Base-by-base conservation (phyloP, 352 stramenopile genomes). In the Phytopythium helicoides region DNA sequence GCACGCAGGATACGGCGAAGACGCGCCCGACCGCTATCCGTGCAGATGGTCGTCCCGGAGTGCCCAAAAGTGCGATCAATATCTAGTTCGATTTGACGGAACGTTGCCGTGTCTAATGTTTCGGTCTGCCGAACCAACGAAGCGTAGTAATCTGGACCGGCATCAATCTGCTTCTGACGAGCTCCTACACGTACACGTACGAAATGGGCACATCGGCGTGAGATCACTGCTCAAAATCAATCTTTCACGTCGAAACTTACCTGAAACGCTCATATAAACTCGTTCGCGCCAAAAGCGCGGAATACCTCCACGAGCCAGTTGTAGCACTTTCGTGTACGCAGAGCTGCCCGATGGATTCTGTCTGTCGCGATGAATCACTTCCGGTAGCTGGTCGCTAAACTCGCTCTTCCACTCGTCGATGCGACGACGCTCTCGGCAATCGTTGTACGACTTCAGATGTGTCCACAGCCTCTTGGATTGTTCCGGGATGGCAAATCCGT, bases 41-140 rank as follows among this genome's bases (percentile, higher is more conserved):
- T 85, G 44, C 68, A 76, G 38, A 92, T 77, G 10, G 73, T 81
- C 7, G 81, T 89, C 21, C 64, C 65, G 0, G 81, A 89, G 45
- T 89, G 74, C 2, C 83, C 81, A 64, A 95, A 95, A 14, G 86
- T 95, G 14, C 86, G 79, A 56, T 91, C 79, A 59, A 92, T 92
- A 52, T 95, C 86, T 18, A 95, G 64, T 23, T 95, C 83, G 56
- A 95, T 95, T 52, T 95, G 86, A 2, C 79, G 73, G 41, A 93
- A 93, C 12, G 78, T 58, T 7, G 70, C 48, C 7, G 76, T 79
- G n/a, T 92, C 82, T 33, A 58, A 45, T 16, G 54, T 51, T 21
- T 76, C 62, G 0, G 69, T 62, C 60, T 82, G 58, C 31, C 68
- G 60, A 2, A 87, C 64, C 3, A 92, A 66, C 47, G 55, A 47